Base-by-base conservation (phyloP, 176 grass and related monocot genomes). In the Hyparrhenia diplandra region DNA sequence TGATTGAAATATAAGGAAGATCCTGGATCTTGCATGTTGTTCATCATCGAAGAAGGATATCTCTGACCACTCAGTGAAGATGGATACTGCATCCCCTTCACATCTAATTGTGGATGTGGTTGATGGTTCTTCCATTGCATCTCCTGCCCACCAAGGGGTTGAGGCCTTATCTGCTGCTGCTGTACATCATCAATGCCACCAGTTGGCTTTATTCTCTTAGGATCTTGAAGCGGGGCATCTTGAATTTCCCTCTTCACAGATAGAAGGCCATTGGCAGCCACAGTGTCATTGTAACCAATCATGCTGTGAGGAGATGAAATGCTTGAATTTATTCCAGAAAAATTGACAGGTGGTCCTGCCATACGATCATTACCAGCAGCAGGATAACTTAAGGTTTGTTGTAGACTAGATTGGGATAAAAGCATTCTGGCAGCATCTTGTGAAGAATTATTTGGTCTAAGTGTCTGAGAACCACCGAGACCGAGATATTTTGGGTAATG, bases 121-220 rank as follows among this genome's bases (percentile, higher is more conserved):
- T 88, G 87, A 73, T 75, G 89, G 84, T 92, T 99, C 79, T 91
- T 94, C 92, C 89, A 89, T 73, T 89, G 92, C 84, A 91, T 82
- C 65, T 91, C 92, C 61, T 77, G 78, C 41, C 84, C 92, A 76
- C 45, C 24, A 66, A 93, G 58, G 20, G 84, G 68, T 71, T 88
- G 92, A 75, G 86, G 30, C 52, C 82, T 80, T 70, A 86, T 83
- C 42, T 95, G 87, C 39, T 94, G 91, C 81, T 88, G 94, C 69
- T 93, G 94, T 73, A 88, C 78, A 77, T 85, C 82, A 93, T 99
- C 96, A 47, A 84, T 70, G 21, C 82, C 83, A 74, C 90, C 73
- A 74, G 85, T 84, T 78, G 80, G 84, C 64, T 92, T 95, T 75
- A 82, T 82, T 90, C 91, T 93, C 82, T 98, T 98, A 67, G 88